Base-by-base conservation (phyloP, 495 filamentous ascomycete species). In the Aspergillus diversus region DNA sequence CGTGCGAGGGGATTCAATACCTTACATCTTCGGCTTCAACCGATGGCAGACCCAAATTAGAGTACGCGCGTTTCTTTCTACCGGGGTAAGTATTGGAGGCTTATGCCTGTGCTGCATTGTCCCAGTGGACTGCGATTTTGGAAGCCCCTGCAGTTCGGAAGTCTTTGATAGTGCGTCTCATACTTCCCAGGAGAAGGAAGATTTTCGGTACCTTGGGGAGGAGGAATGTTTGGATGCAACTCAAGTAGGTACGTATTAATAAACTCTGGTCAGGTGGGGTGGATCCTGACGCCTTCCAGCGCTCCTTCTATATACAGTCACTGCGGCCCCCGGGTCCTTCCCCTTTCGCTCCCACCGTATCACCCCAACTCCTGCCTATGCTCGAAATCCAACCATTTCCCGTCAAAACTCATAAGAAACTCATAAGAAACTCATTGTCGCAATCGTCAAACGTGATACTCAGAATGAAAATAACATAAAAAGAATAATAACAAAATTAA, bases 361-460 rank as follows among this genome's bases (percentile, higher is more conserved):
- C 12, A 58, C 16, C n/a, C 47, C 47, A 27, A 8, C 16, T 43
- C 39, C 5, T 43, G 4, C 37, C 37, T 39, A 27, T 27, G 21
- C 21, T 27, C 21, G 21, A 27, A 27, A 27, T 27, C 21, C 21
- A 27, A 27, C 21, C 21, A 27, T 27, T 27, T 27, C 21, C 21
- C 21, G 21, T 27, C 21, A 27, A 27, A 27, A 27, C 21, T 27
- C 21, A 27, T 27, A 27, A 27, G 21, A 27, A 27, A 27, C 21
- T 27, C 21, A 27, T 27, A 27, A 27, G 21, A 27, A 27, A 27
- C 21, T 27, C 21, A 27, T 27, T 27, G 21, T 27, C 39, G 8
- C 39, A 43, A 43, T 35, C 46, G 50, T 50, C n/a, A 63, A 47
- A 33, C 51, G 51, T 15, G 9, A 11, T 27, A 27, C 21, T 27